These are phyloP conservation scores for Globisporangium paddicum DNA, from an alignment of 352 stramenopile species.

Conservation along the genomic window DNA sequence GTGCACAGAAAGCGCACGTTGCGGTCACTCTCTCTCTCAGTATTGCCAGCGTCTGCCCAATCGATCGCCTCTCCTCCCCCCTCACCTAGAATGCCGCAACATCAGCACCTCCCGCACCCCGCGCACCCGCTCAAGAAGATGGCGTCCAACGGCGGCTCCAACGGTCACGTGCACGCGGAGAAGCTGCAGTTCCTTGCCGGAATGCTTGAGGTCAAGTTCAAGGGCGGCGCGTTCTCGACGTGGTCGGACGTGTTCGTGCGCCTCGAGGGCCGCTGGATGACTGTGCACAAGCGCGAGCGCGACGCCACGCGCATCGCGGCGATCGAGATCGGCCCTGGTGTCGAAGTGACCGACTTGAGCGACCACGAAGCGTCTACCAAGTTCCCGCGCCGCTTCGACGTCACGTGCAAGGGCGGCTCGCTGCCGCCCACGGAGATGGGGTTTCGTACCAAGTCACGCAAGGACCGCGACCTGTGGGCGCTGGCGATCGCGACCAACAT, in stretches of 20 bases:
- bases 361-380: slow-evolving; percentile 60
- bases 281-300: slow-evolving; percentile 33
- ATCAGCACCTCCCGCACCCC: neutral
- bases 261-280: slow-evolving; percentile 28
- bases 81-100: slow-evolving; percentile 2
- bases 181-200: slow-evolving; percentile 18
- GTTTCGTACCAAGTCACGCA: slow-evolving; percentile 73
- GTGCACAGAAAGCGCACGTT: neutral
- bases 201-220: slow-evolving; percentile 27
- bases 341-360: slow-evolving; percentile 57
- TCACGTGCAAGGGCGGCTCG: slow-evolving; percentile 65
- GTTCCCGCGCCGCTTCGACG: slow-evolving; percentile 71
- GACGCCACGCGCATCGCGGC: slow-evolving; percentile 51
- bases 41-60: no score
- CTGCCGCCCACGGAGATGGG: slow-evolving; percentile 65
- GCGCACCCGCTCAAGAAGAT: slow-evolving; percentile 13
- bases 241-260: slow-evolving; percentile 27
- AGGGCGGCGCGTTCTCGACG: slow-evolving; percentile 22
- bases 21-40: no score
- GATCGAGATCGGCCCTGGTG: slow-evolving; percentile 63
- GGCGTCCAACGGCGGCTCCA: slow-evolving; percentile 4
- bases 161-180: neutral
- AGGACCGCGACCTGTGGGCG: slow-evolving; percentile 76
- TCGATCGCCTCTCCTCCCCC: no score
- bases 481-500: slow-evolving; percentile 61